These are phyloP conservation scores for Colletotrichum tofieldiae DNA, from an alignment of 2,329 filamentous ascomycete genomes.

Conservation along the genomic window DNA sequence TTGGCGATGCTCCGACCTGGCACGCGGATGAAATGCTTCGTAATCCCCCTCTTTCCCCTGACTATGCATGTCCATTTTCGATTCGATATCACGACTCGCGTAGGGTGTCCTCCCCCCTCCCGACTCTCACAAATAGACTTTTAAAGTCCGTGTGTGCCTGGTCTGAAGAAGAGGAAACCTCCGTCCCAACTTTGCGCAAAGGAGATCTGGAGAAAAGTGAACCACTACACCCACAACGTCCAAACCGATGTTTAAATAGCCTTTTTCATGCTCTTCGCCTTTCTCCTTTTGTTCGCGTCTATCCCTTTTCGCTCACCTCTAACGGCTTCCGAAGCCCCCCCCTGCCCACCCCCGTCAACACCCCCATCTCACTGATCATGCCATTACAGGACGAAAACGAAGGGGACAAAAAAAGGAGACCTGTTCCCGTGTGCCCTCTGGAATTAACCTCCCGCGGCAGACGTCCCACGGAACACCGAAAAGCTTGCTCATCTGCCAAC, in stretches of 20 bases:
- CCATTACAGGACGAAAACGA: neutral
- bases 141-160: constrained; percentile 20
- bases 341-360: neutral
- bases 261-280: constrained; percentile 28
- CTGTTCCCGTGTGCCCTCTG: neutral
- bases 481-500: neutral
- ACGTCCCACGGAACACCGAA: neutral
- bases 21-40: neutral
- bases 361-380: neutral
- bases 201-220: constrained; percentile 9
- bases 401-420: neutral
- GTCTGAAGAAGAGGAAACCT: constrained; percentile 13
- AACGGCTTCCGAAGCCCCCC: constrained; percentile 1
- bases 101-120: neutral
- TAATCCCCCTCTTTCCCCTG: neutral
- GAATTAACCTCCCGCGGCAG: neutral
- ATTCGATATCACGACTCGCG: constrained; percentile 10
- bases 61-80: constrained; percentile 21
- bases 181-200: constrained; percentile 16
- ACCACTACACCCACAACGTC: constrained; percentile 28
- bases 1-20: neutral
- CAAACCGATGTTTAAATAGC: constrained; percentile 29
- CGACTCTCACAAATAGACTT: neutral
- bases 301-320: neutral
- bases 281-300: neutral